Base-by-base conservation (phyloP, 2,329 filamentous ascomycete genomes). In the Alternaria sp. region DNA sequence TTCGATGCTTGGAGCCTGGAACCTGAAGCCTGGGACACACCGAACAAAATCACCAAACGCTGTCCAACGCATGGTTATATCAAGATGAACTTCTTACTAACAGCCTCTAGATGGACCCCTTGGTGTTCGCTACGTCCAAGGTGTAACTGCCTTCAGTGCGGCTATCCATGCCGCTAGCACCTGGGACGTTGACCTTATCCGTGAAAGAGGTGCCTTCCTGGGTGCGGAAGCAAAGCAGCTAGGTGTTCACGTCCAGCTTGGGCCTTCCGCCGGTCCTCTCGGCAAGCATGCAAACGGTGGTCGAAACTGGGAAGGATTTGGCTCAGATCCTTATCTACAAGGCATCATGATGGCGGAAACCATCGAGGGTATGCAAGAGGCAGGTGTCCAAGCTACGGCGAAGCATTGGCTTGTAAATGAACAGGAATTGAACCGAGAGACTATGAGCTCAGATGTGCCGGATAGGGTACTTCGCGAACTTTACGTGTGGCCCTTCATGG, bases 401-500 rank as follows among this genome's bases (percentile, higher is more conserved):
- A 79, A 84, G 69, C 83, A 82, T 64, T 83, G 74, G 58, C 79
- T 91, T 57, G 84, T 84, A 32, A 90, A 93, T 75, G 90, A 93
- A 74, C 89, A 92, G 75, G 89, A 91, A 75, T 81, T 77, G 2
- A 79, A 82, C 43, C 78, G 82, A 7, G 73, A 79, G 8, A 74
- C 76, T 11, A 76, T 79, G 59, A 81, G 71, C 20, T 85, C 85
- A 43, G 90, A 89, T 68, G 81, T 91, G 18, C 89, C 91, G 60
- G 91, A 93, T 75, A 87, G 90, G 63, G 89, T 90, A 1, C 81
- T 93, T 73, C 91, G 93, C 69, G 91, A 93, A 75, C 78, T 92
- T 6, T 94, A 93, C 72, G 81, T 89, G 26, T 93, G 91, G 91
- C 91, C 91, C 0, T 94, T 93, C 71, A 89, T 86, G 26, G 90